A percentile compares a stretch with the other conserved stretches of the same genome.
Evolutionary conservation across 139 green algal species (phyloP).

Genomic region (Chlamydomonas urium): DNA sequence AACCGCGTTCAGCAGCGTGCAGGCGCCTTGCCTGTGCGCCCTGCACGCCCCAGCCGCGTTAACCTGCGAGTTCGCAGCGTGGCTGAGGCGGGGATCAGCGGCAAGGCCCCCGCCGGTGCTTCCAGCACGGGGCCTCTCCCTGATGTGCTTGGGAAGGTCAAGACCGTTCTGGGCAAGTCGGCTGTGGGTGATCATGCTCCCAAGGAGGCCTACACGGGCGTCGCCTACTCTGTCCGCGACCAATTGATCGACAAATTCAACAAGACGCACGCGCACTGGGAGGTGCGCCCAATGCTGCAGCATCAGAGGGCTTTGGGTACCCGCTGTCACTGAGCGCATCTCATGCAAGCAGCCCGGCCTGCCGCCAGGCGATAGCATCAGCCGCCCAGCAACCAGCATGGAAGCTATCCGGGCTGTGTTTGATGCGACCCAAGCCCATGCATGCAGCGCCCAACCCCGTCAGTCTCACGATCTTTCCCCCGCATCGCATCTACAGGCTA

Average conservation of each 20-base stretch:
- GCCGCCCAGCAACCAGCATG: too few relatives aligned
- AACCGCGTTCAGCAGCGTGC: too few relatives aligned
- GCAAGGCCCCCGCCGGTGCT: background rate
- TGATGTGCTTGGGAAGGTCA: background rate
- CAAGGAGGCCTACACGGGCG: slow-evolving; percentile 51
- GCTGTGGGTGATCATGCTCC: slow-evolving; percentile 10
- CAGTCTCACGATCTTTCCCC: too few relatives aligned
- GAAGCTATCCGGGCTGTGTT: too few relatives aligned
- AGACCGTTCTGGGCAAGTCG: slow-evolving; percentile 6
- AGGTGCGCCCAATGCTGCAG: slow-evolving; percentile 32
- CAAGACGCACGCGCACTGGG: slow-evolving; percentile 78
- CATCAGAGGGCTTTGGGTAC: too few relatives aligned
- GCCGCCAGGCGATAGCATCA: too few relatives aligned
- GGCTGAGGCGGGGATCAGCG: background rate
- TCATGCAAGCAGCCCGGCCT: too few relatives aligned
- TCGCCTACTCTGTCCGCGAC: slow-evolving; percentile 75
- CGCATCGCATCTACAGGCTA: background rate
- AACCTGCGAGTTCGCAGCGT: background rate
- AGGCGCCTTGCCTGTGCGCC: too few relatives aligned
- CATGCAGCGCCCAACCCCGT: too few relatives aligned
- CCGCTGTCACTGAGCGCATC: too few relatives aligned
- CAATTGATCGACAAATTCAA: slow-evolving; percentile 79
- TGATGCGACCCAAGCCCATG: too few relatives aligned
- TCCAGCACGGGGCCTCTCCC: background rate
- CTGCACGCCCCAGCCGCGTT: background rate